phyloP scores from a whole-genome alignment of 768 basidiomycete genomes.

The Pulveroboletus sp. region DNA sequence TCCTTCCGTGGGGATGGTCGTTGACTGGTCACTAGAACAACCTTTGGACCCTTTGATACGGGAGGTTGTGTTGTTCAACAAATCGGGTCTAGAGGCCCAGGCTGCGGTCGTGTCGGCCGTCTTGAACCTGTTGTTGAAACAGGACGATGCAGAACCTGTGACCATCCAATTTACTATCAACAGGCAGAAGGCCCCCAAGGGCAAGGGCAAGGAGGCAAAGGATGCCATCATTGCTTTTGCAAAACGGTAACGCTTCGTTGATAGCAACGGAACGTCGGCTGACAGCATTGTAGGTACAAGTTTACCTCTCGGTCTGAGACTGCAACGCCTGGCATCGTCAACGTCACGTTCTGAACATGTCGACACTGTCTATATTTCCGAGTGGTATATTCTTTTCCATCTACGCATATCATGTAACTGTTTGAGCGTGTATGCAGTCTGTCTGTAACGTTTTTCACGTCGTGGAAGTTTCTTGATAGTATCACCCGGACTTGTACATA shows the following conservation, averaged over 20 bases:
- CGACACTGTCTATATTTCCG: neutral
- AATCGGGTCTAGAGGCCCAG: slow-evolving; percentile 2
- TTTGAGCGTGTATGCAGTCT: slow-evolving; percentile 6
- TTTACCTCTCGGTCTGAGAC: neutral
- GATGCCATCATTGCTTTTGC: slow-evolving; percentile 9
- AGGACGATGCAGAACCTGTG: slow-evolving; percentile 18
- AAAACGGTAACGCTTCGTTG: slow-evolving; percentile 11
- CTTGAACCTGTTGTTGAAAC: slow-evolving; percentile 6
- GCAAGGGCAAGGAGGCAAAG: slow-evolving; percentile 1
- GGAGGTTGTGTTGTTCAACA: slow-evolving; percentile 1
- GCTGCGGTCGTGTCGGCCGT: slow-evolving; percentile 5
- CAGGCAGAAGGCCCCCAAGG: neutral
- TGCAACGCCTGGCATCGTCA: slow-evolving; percentile 8
- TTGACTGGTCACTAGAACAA: slow-evolving; percentile 12
- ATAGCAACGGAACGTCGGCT: neutral
- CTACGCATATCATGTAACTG: slow-evolving; percentile 1
- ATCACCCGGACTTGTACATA: slow-evolving; percentile 2
- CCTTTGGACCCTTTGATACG: neutral
- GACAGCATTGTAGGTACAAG: slow-evolving; percentile 16
- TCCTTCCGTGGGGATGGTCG: neutral
- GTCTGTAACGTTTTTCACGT: slow-evolving; percentile 11
- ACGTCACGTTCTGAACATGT: slow-evolving; percentile 18
- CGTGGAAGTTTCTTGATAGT: slow-evolving; percentile 11
- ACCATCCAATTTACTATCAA: slow-evolving; percentile 5
- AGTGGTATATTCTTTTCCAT: neutral